Evolutionary conservation across 2,329 filamentous ascomycete genomes (phyloP).

Genomic region (Endocalyx cinctus): DNA sequence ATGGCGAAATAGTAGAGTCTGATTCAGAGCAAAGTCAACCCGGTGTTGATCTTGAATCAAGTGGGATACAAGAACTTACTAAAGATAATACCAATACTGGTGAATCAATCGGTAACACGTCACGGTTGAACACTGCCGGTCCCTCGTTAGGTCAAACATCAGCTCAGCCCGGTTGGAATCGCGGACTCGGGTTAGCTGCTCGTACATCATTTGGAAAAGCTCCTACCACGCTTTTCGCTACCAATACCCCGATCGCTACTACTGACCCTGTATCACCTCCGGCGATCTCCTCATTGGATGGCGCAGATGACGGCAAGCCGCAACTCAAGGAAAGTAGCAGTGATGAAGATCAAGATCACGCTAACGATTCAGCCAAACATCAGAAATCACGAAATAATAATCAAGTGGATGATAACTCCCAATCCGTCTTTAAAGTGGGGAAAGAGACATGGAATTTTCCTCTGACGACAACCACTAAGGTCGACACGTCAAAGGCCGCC

Average conservation of each 20-base stretch:
- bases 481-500: slow-evolving; percentile 2
- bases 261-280: not conserved
- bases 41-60: too few species aligned
- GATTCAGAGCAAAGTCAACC: too few species aligned
- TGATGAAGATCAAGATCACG: too few species aligned
- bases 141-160: too few species aligned
- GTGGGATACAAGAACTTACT: too few species aligned
- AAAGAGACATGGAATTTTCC: slow-evolving; percentile 15
- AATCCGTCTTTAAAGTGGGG: slow-evolving; percentile 13
- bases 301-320: not conserved
- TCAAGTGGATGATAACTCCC: too few species aligned
- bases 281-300: slow-evolving; percentile 1
- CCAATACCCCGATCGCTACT: slow-evolving; percentile 1
- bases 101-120: too few species aligned
- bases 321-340: slow-evolving; percentile 1
- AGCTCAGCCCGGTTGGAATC: slow-evolving; percentile 17
- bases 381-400: not conserved
- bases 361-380: too few species aligned
- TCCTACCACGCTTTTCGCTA: slow-evolving; percentile 9
- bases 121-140: too few species aligned
- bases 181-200: slow-evolving; percentile 16
- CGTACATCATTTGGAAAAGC: slow-evolving; percentile 19
- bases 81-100: too few species aligned
- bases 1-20: slow-evolving; percentile 30
- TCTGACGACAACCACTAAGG: slow-evolving; percentile 2